Base-by-base conservation (phyloP, 139 green algal species). In the Penium margaritaceum region DNA sequence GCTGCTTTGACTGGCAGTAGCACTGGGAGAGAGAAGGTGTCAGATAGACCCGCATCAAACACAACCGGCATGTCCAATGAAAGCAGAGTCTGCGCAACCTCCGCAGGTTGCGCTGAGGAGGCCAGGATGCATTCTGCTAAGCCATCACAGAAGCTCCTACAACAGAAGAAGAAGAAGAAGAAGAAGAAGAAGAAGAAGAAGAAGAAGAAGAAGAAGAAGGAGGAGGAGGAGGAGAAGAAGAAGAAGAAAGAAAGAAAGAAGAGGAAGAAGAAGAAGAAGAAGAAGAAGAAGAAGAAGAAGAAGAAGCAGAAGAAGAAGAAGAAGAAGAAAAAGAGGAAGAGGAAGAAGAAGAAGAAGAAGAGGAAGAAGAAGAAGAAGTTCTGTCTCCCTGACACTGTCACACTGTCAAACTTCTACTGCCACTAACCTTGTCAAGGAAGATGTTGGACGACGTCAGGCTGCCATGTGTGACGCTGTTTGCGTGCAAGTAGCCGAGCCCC, bases 391-490 rank as follows among this genome's bases (percentile, higher is more conserved):
- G n/a, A n/a, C n/a, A n/a, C n/a, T n/a, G n/a, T n/a, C n/a, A n/a
- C n/a, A n/a, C n/a, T n/a, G n/a, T n/a, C n/a, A n/a, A n/a, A n/a
- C n/a, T n/a, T n/a, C n/a, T n/a, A n/a, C n/a, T n/a, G n/a, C n/a
- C n/a, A n/a, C 51, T 60, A n/a, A 60, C 51, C 51, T 60, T 60
- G 30, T 60, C 51, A n/a, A 60, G 51, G 24, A 60, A 33, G 51
- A 60, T 60, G 21, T 60, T 60, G 29, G 24, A 19, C 51, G 51
- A 60, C 51, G 30, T 9, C 51, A 60, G 51, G 51, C 30, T 60
- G 0, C 51, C 51, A 60, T 60, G 51, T 24, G 30, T 24, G 24
- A 60, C n/a, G 29, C 24, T 1, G 3, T 24, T 60, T 24, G 51
- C 29, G 51, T 60, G 51, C 51, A 60, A 24, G 51, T 33, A 60